Base-by-base conservation (phyloP, 306 rosid species). In the Erythrophleum fordii region DNA sequence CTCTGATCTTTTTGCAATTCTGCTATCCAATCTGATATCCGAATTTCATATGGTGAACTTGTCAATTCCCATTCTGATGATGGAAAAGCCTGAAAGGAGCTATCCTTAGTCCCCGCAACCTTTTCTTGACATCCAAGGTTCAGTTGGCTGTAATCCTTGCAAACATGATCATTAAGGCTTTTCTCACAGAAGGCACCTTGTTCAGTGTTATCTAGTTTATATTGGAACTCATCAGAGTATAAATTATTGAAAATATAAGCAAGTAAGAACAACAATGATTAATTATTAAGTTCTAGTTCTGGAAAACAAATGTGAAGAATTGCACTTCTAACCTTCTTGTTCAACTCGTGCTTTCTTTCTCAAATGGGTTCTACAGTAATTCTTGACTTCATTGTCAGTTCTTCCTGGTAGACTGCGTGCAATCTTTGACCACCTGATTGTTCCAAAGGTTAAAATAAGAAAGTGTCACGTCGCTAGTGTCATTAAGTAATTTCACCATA, bases 331-430 rank as follows among this genome's bases (percentile, higher is more conserved):
- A 85, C 89, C 91, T 83, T 83, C 78, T 69, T 75, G 83, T 74
- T 76, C 82, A 49, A 42, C 72, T 80, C 75, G 83, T 78, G 77
- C 16, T 78, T 55, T 83, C 76, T 89, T 91, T 12, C 80, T 82
- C 11, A 89, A 81, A 81, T 84, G 82, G 37, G 87, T 86, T 83
- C 91, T 90, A 97, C 92, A 94, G 61, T 89, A 85, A 58, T 94
- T 92, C 84, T 94, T 92, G 65, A 94, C 86, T 83, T 87, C 88
- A 75, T 92, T 92, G 68, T 90, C 97, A 0, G 95, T 92, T 87
- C 93, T 86, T 78, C 94, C 94, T 0, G 95, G 90, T 61, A 94
- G 84, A 67, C 82, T 83, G 26, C 75, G 80, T 0, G 97, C 94
- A 60, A 94, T 94, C 85, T 76, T 94, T 37, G 94, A 88, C 95